Conservation (phyloP, 1,284 basidiomycete genomes). For the Hemileia vastatrix region DNA sequence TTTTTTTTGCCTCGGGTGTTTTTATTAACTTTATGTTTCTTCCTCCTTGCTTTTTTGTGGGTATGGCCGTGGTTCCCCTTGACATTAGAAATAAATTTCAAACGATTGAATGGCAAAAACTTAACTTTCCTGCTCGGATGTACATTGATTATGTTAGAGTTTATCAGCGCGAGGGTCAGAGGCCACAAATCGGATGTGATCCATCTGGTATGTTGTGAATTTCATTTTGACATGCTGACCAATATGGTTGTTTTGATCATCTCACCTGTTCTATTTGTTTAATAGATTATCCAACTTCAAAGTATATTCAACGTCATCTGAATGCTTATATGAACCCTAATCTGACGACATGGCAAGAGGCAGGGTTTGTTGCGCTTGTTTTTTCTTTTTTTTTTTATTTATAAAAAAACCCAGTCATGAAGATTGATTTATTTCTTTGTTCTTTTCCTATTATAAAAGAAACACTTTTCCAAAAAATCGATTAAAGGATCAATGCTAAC, state of each 20-base stretch:
- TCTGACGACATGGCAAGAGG: conserved; percentile 35
- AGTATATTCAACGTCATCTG: conserved; percentile 38
- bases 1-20: too few relatives aligned
- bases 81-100: conserved; percentile 15
- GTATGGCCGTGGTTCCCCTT: not conserved
- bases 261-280: not conserved
- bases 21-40: too few relatives aligned
- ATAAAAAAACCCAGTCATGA: too few relatives aligned
- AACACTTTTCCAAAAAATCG: conserved; percentile 16
- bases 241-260: not conserved
- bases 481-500: conserved; percentile 14
- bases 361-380: conserved; percentile 4
- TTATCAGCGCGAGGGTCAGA: conserved; percentile 52
- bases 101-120: conserved; percentile 19
- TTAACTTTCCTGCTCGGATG: conserved; percentile 61
- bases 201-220: conserved; percentile 3
- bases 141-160: conserved; percentile 72
- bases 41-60: not conserved
- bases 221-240: not conserved
- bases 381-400: not conserved
- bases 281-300: conserved; percentile 30
- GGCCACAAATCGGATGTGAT: conserved; percentile 18
- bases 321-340: conserved; percentile 39
- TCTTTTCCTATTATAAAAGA: not conserved
- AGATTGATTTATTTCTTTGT: too few relatives aligned